These are phyloP conservation scores for Hanseniaspora taiwanica DNA, from an alignment of 805 yeast genomes.

Conservation along the genomic window DNA sequence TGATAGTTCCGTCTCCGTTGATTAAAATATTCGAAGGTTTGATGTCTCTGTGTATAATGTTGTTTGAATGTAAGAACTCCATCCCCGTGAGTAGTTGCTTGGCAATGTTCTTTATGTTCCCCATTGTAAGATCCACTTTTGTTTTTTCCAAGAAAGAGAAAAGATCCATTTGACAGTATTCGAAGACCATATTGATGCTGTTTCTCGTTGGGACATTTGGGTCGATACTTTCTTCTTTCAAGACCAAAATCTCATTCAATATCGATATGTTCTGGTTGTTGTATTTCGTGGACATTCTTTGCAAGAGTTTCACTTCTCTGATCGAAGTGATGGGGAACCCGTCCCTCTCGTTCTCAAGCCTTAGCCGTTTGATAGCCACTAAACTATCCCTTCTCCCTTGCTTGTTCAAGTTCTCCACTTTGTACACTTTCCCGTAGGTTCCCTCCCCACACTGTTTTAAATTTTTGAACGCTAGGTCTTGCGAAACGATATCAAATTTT, in stretches of 20 bases:
- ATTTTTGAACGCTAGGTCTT: slow-evolving; percentile 37
- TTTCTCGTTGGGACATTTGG: slow-evolving; percentile 18
- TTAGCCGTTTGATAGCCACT: slow-evolving; percentile 77
- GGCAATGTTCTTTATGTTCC: slow-evolving; percentile 55
- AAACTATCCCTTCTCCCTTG: slow-evolving; percentile 34
- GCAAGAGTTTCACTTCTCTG: slow-evolving; percentile 78
- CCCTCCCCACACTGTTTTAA: slow-evolving; percentile 96
- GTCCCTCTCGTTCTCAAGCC: slow-evolving; percentile 80
- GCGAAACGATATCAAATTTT: neutral
- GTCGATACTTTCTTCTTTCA: slow-evolving; percentile 18
- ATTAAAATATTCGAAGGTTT: slow-evolving; percentile 69
- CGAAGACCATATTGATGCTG: slow-evolving; percentile 79
- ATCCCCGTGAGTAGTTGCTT: slow-evolving; percentile 57
- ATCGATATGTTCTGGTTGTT: slow-evolving; percentile 75
- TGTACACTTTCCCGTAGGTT: slow-evolving; percentile 59
- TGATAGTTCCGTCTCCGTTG: slow-evolving; percentile 46
- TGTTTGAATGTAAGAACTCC: slow-evolving; percentile 50
- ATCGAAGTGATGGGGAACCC: slow-evolving; percentile 95
- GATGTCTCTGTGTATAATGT: slow-evolving; percentile 68
- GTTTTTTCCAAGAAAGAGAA: slow-evolving; percentile 79
- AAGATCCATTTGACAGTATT: slow-evolving; percentile 86
- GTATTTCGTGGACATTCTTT: slow-evolving; percentile 29
- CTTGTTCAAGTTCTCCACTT: slow-evolving; percentile 4
- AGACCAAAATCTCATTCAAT: slow-evolving; percentile 81
- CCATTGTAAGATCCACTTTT: slow-evolving; percentile 43